phyloP scores from a whole-genome alignment of 2,329 filamentous ascomycete species.

The Ceratocystis cubensis region DNA sequence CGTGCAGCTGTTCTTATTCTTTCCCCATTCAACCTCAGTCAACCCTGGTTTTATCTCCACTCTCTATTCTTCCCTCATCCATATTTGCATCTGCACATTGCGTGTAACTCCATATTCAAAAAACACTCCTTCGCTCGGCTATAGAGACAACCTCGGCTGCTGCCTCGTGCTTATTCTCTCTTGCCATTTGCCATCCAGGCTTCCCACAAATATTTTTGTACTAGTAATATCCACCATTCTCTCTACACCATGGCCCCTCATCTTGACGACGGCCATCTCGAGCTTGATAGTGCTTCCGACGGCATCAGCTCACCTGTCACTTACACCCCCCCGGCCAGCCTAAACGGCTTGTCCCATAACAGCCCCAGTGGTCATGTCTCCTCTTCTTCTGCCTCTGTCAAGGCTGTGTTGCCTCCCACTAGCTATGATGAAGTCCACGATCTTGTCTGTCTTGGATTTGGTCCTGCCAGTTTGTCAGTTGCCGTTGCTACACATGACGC shows the following conservation, averaged over 20 bases:
- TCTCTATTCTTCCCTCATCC: not conserved
- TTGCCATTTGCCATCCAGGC: not conserved
- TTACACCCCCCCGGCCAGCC: slow-evolving; percentile 17
- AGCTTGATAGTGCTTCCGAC: slow-evolving; percentile 13
- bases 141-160: not conserved
- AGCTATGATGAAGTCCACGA: slow-evolving; percentile 59
- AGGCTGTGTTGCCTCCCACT: slow-evolving; percentile 37
- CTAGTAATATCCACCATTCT: not conserved
- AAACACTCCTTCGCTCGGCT: not conserved
- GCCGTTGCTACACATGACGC: slow-evolving; percentile 79
- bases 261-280: slow-evolving; percentile 19
- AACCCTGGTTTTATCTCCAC: not conserved
- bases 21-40: not conserved
- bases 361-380: not conserved
- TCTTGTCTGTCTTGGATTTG: slow-evolving; percentile 82
- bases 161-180: not conserved
- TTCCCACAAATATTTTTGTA: not conserved
- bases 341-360: not conserved
- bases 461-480: slow-evolving; percentile 78
- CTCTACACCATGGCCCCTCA: slow-evolving; percentile 23
- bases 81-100: not conserved
- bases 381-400: not conserved
- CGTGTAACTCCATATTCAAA: not conserved
- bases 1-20: not conserved
- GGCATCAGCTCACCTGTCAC: slow-evolving; percentile 11